phyloP scores from a whole-genome alignment of 2,329 filamentous ascomycete genomes.

The Didymosphaeria variabile region DNA sequence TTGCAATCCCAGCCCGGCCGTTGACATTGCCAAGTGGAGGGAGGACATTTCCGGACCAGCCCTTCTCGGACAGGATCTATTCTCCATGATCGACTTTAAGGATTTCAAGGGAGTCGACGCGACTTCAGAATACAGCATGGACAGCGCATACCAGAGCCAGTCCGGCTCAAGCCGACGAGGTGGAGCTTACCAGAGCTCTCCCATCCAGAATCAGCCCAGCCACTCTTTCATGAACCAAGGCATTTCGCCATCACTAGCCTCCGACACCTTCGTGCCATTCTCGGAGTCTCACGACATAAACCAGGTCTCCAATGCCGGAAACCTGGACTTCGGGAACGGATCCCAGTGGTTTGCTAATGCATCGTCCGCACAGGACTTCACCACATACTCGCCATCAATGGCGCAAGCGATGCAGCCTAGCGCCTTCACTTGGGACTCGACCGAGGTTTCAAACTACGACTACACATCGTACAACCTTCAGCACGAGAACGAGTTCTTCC shows the following conservation, averaged over 20 bases:
- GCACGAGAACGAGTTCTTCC: conserved; percentile 13
- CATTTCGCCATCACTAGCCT: conserved; percentile 49
- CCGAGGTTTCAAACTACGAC: conserved; percentile 3
- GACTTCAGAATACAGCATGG: conserved; percentile 54
- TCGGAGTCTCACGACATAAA: conserved; percentile 44
- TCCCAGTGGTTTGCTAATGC: conserved; percentile 49
- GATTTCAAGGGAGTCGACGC: conserved; percentile 47
- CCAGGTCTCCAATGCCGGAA: conserved; percentile 42
- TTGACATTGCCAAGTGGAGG: conserved; percentile 53
- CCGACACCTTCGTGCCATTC: conserved; percentile 46
- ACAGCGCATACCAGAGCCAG: conserved; percentile 54
- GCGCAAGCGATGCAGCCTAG: conserved; percentile 4
- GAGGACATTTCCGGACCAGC: conserved; percentile 49
- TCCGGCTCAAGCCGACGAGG: conserved; percentile 47
- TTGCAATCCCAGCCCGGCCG: conserved; percentile 38
- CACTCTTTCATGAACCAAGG: conserved; percentile 42
- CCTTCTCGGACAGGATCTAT: conserved; percentile 45
- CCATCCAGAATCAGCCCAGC: conserved; percentile 38
- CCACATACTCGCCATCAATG: conserved; percentile 32
- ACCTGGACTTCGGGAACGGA: conserved; percentile 44
- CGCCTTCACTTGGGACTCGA: conserved; percentile 5
- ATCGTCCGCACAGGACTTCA: conserved; percentile 47
- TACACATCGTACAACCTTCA: conserved; percentile 7
- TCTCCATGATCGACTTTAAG: conserved; percentile 45
- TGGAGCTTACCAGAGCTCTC: conserved; percentile 30